Base-by-base conservation (phyloP, 2,329 filamentous ascomycete species). In the Nemania sp. region DNA sequence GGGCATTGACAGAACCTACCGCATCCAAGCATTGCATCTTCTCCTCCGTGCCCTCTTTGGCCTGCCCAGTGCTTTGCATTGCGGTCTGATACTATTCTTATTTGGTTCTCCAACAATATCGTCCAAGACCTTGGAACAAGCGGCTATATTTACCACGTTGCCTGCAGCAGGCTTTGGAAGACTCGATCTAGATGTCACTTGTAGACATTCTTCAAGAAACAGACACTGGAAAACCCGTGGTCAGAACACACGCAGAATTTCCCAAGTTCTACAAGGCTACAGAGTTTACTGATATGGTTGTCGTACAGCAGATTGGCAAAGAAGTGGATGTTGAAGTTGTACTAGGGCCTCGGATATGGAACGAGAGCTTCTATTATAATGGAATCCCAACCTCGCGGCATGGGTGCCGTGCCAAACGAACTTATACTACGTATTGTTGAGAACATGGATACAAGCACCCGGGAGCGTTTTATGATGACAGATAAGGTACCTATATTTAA, bases 351-450 rank as follows among this genome's bases (percentile, higher is more conserved):
- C 42, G n/a, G 21, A 20, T 29, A 48, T n/a, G 9, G 3, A 13
- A 43, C 10, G 37, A 20, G 18, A 39, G 21, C 35, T 2, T 5
- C 25, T 29, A 20, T 11, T 35, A 18, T 12, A 13, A 62, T 56
- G 56, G 42, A 17, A 7, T 34, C 35, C 12, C 21, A 45, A 34
- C 17, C 5, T 11, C 39, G 11, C 40, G 20, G 39, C 25, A 52
- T 62, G 7, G 18, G 20, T 18, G 18, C 3, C 4, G 15, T 71
- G 2, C 66, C 66, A 3, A 20, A 11, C 12, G 68, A 72, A 15
- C 13, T 72, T 4, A 5, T 72, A 15, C 60, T 73, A 18, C 46
- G 50, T 3, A 42, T 71, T n/a, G 67, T 56, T 1, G 66, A 69
- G 62, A 48, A 59, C 9, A 63, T 71, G 59, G 67, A 71, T n/a